A percentile compares a stretch with the other conserved stretches of the same genome.
Evolutionary conservation across 73 alveolate species (phyloP).

Genomic region (Urostyla sp.): DNA sequence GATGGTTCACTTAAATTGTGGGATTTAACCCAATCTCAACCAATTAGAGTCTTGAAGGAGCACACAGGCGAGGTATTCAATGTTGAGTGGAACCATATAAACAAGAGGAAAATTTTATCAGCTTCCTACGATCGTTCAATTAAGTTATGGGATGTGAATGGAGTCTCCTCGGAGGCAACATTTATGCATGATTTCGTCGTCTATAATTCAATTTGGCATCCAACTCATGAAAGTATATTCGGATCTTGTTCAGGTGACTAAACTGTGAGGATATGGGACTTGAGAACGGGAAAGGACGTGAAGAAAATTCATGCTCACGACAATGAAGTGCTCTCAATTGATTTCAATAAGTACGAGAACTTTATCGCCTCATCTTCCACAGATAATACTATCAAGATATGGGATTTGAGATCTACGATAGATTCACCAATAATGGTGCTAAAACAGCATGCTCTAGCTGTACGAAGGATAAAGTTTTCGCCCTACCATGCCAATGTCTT

Average conservation of each 20-base stretch:
- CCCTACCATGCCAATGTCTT: slow-evolving; percentile 90
- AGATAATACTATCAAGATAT: slow-evolving; percentile 87
- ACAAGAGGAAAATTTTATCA: slow-evolving; percentile 70
- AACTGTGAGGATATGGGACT: slow-evolving; percentile 91
- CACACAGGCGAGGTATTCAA: slow-evolving; percentile 73
- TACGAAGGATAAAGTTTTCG: slow-evolving; percentile 90
- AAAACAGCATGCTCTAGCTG: slow-evolving; percentile 92
- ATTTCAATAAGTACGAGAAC: slow-evolving; percentile 93
- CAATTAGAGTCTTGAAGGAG: slow-evolving; percentile 52
- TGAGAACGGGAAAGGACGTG: slow-evolving; percentile 87
- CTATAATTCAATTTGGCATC: slow-evolving; percentile 84
- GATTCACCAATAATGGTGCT: slow-evolving; percentile 75
- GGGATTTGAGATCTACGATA: slow-evolving; percentile 76
- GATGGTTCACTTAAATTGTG: slow-evolving; percentile 88
- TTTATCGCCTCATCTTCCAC: slow-evolving; percentile 89
- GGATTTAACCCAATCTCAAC: slow-evolving; percentile 70
- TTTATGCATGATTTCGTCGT: slow-evolving; percentile 76
- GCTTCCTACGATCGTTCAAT: slow-evolving; percentile 82
- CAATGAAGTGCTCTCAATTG: slow-evolving; percentile 88
- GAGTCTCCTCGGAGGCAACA: slow-evolving; percentile 48
- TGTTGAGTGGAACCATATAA: slow-evolving; percentile 73
- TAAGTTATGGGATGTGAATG: slow-evolving; percentile 80
- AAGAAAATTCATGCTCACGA: slow-evolving; percentile 87
- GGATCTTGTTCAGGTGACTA: slow-evolving; percentile 88
- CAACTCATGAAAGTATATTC: slow-evolving; percentile 73